Percentiles rank a stretch among this genome's conserved stretches.
phyloP scores from a whole-genome alignment of 106 monocot genomes.

The Acanthochlamys bracteata region DNA sequence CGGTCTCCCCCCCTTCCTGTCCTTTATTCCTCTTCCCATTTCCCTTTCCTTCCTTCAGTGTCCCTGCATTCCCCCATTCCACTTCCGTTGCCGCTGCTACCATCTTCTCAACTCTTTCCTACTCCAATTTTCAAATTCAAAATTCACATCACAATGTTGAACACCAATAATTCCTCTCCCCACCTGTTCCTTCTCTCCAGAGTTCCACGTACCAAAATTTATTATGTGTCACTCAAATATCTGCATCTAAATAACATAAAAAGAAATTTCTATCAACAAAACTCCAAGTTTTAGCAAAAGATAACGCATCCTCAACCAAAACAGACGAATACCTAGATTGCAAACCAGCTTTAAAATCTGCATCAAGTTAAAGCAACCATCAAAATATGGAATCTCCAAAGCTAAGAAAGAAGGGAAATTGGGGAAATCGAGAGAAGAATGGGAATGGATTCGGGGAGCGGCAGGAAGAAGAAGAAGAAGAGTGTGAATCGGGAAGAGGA shows the following conservation, averaged over 20 bases:
- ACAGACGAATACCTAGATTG: too few relatives aligned
- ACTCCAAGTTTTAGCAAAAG: too few relatives aligned
- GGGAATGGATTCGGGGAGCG: conserved; percentile 2
- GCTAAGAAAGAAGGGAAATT: not conserved
- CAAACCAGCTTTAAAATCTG: too few relatives aligned
- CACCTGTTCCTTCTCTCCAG: not conserved
- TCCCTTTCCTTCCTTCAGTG: conserved; percentile 14
- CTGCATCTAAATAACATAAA: not conserved
- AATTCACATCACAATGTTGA: not conserved
- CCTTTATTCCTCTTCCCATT: conserved; percentile 8
- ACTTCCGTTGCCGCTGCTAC: conserved; percentile 30
- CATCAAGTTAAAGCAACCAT: too few relatives aligned
- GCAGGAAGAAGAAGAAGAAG: conserved; percentile 1
- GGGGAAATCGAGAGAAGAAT: not conserved
- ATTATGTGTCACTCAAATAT: not conserved
- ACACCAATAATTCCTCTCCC: not conserved
- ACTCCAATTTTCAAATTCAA: not conserved
- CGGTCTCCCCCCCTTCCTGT: conserved; percentile 14
- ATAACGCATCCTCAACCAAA: too few relatives aligned
- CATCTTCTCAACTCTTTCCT: conserved; percentile 12
- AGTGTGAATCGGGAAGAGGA: conserved; percentile 19
- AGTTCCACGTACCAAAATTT: too few relatives aligned
- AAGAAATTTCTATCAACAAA: too few relatives aligned
- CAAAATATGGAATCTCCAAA: too few relatives aligned
- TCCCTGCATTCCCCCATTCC: conserved; percentile 13